Conservation (phyloP, 108 stramenopile genomes). For the Chaetoceros muelleri region DNA sequence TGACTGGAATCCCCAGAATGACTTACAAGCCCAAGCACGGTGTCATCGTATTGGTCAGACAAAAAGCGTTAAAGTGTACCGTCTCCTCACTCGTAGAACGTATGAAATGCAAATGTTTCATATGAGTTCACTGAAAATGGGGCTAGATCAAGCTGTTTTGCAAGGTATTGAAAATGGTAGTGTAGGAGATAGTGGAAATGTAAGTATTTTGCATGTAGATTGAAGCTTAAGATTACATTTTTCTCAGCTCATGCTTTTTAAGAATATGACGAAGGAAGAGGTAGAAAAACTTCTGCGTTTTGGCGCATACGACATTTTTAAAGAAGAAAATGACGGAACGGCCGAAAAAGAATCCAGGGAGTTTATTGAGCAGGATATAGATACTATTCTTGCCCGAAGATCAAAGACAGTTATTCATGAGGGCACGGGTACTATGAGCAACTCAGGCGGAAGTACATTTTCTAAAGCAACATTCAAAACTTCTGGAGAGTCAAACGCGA, state of each 20-base stretch:
- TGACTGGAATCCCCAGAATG: slow-evolving; percentile 98
- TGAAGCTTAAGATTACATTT: not conserved
- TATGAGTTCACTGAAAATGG: slow-evolving; percentile 93
- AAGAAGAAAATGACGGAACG: slow-evolving; percentile 71
- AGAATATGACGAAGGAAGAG: slow-evolving; percentile 67
- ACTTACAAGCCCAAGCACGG: slow-evolving; percentile 92
- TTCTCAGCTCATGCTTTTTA: not conserved
- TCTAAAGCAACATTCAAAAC: slow-evolving; percentile 86
- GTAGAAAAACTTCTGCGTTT: slow-evolving; percentile 68
- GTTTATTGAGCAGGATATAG: slow-evolving; percentile 76
- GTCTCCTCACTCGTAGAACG: slow-evolving; percentile 90
- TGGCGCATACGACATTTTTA: slow-evolving; percentile 88
- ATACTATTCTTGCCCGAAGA: slow-evolving; percentile 69
- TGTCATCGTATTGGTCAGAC: slow-evolving; percentile 99
- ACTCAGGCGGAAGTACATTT: slow-evolving; percentile 81
- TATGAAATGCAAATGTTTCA: slow-evolving; percentile 99
- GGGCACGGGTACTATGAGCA: slow-evolving; percentile 55
- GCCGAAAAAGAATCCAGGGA: slow-evolving; percentile 73
- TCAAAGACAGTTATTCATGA: slow-evolving; percentile 71
- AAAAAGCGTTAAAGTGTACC: slow-evolving; percentile 75
- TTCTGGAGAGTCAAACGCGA: slow-evolving; percentile 23
- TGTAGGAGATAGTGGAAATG: slow-evolving; percentile 24
- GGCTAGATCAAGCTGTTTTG: slow-evolving; percentile 96
- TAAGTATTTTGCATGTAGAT: too few species aligned
- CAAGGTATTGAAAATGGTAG: slow-evolving; percentile 69